Percentiles rank a stretch among this genome's conserved stretches.
These are phyloP conservation scores for Pseudogymnoascus sp. DNA, from an alignment of 2,329 filamentous ascomycete genomes.

Conservation along the genomic window DNA sequence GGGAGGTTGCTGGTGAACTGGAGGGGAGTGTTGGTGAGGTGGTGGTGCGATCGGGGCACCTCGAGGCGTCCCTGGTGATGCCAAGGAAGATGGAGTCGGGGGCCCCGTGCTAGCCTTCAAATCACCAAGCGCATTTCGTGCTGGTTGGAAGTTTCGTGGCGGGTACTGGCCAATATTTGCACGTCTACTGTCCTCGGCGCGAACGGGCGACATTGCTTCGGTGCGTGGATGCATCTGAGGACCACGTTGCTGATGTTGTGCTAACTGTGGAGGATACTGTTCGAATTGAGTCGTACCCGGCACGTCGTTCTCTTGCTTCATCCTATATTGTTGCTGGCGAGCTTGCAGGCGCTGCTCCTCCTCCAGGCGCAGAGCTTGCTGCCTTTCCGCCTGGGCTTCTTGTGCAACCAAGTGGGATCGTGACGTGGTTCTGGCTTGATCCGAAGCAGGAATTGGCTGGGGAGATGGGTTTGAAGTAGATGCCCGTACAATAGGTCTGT, in stretches of 20 bases:
- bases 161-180: conserved; percentile 23
- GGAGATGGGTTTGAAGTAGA: conserved; percentile 14
- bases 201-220: conserved; percentile 15
- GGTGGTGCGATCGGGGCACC: conserved; percentile 23
- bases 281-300: conserved; percentile 31
- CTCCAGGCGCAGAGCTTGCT: conserved; percentile 23
- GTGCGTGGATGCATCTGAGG: conserved; percentile 20
- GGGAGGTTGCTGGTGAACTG: conserved; percentile 13
- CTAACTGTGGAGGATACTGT: conserved; percentile 19
- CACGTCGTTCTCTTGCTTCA: conserved; percentile 28
- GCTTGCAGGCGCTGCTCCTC: conserved; percentile 11
- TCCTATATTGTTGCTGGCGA: conserved; percentile 26
- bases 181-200: conserved; percentile 19
- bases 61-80: conserved; percentile 22
- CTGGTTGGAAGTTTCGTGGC: conserved; percentile 20
- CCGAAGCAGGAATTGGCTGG: conserved; percentile 10
- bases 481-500: conserved; percentile 3
- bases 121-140: conserved; percentile 23
- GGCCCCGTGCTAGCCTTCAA: conserved; percentile 15
- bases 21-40: conserved; percentile 14
- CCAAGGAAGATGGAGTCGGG: conserved; percentile 20
- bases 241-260: conserved; percentile 18
- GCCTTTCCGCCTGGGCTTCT: conserved; percentile 25
- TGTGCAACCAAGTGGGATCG: conserved; percentile 24
- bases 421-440: conserved; percentile 19